These are phyloP conservation scores for Planoprotostelium fungivorum DNA, from an alignment of 78 protist genomes.

Conservation along the genomic window DNA sequence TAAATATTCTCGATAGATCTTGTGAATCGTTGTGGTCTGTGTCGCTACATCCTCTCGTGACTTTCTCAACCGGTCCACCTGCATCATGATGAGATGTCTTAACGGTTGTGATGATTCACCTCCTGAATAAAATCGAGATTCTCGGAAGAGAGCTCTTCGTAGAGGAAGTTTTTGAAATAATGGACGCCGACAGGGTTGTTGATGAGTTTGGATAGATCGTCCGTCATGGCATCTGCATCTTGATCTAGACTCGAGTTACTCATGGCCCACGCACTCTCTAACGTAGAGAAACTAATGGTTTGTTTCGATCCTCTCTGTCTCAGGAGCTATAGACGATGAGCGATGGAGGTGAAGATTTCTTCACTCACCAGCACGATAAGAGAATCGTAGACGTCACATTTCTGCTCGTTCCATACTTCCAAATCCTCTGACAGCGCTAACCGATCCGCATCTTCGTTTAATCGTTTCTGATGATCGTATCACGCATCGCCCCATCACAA, in stretches of 20 bases:
- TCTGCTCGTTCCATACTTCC: not conserved
- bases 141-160: not conserved
- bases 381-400: not conserved
- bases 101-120: not conserved
- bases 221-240: not conserved
- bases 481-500: not conserved
- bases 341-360: not conserved
- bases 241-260: not conserved
- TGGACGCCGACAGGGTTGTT: not conserved
- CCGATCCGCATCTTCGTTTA: not conserved
- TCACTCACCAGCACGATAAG: not conserved
- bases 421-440: not conserved
- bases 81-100: not conserved
- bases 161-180: too few species aligned
- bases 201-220: not conserved
- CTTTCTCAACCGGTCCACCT: not conserved
- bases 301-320: not conserved
- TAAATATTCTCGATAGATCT: not conserved
- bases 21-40: not conserved
- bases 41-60: not conserved
- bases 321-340: not conserved
- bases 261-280: not conserved
- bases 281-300: not conserved
- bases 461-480: not conserved
- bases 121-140: not conserved